Base-by-base conservation (phyloP, 257 asterid genomes). In the Knoxia roxburghii region DNA sequence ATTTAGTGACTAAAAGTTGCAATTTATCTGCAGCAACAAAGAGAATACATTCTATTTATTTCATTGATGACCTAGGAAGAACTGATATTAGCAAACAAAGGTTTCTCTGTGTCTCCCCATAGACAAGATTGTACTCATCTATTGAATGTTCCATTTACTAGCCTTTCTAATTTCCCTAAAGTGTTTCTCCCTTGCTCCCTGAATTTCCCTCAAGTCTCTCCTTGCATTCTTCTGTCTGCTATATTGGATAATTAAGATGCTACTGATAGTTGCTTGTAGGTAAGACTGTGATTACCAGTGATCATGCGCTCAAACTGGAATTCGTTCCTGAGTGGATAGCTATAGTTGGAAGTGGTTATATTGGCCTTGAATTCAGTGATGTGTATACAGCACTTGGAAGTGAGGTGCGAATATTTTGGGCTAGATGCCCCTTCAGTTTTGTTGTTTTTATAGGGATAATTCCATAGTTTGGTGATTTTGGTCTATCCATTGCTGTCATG, bases 341-440 rank as follows among this genome's bases (percentile, higher is more conserved):
- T 61, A 88, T 91, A 70, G 93, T 91, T 9, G 98, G 98, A 78
- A 91, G 98, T 85, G 98, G 98, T 68, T 91, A 91, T 78, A 91
- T 91, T 76, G 97, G 97, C 64, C 97, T 91, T 73, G 97, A 91
- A 76, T 91, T 91, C 78, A 91, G 97, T 80, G 97, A 91, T 76
- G 97, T 91, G 46, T 91, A 88, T 68, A 91, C 98, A 39, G 98
- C 98, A 67, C 98, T 91, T 75, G 98, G 98, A 74, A 88, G 96
- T 85, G 98, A 91, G 98, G 98, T 91, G 35, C 54, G 79, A 7
- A 18, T 51, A 61, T 18, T 51, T 61, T 61, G 48, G 41, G 55
- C 48, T 50, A 32, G 6, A 61, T 24, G 23, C 24, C 18, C 26
- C 46, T 35, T 40, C 15, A 61, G 32, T 30, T 21, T 41, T 61